These are phyloP conservation scores for Juncus effusus DNA, from an alignment of 176 grass and related monocot species.

Conservation along the genomic window DNA sequence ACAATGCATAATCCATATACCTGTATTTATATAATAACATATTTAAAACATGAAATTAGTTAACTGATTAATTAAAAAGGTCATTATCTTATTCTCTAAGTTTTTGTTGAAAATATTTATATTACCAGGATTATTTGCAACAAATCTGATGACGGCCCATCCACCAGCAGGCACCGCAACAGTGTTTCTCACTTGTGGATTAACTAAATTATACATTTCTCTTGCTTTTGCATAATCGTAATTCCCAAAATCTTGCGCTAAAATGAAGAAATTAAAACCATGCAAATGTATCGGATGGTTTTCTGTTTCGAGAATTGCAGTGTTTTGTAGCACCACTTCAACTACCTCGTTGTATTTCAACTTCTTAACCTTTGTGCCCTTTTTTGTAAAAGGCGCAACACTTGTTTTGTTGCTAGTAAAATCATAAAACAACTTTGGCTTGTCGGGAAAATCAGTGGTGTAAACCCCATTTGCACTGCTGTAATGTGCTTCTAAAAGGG, in stretches of 20 bases:
- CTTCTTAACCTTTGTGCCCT: slow-evolving; percentile 43
- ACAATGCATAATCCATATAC: slow-evolving; percentile 57
- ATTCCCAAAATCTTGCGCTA: slow-evolving; percentile 50
- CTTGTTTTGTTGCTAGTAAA: slow-evolving; percentile 33
- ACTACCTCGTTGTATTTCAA: slow-evolving; percentile 51
- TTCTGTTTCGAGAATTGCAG: slow-evolving; percentile 40
- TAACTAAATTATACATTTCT: slow-evolving; percentile 40
- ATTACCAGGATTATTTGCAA: slow-evolving; percentile 47
- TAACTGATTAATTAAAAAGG: no score
- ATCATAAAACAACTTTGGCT: slow-evolving; percentile 41
- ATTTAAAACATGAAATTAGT: no score
- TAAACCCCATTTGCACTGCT: slow-evolving; percentile 26
- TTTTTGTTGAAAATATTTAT: neutral
- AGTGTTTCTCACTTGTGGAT: slow-evolving; percentile 68
- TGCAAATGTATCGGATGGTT: slow-evolving; percentile 61
- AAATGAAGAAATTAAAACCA: slow-evolving; percentile 46
- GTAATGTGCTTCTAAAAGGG: slow-evolving; percentile 46
- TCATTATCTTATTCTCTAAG: no score
- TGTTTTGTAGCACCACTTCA: slow-evolving; percentile 69
- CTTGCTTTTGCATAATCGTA: slow-evolving; percentile 14
- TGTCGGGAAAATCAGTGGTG: slow-evolving; percentile 54
- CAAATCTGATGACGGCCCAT: slow-evolving; percentile 65
- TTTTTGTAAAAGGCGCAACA: slow-evolving; percentile 17
- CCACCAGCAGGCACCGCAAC: slow-evolving; percentile 51
- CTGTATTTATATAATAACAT: neutral